Evolutionary conservation across 1,139 yeast species (phyloP).

Genomic region (Pichia sp.): DNA sequence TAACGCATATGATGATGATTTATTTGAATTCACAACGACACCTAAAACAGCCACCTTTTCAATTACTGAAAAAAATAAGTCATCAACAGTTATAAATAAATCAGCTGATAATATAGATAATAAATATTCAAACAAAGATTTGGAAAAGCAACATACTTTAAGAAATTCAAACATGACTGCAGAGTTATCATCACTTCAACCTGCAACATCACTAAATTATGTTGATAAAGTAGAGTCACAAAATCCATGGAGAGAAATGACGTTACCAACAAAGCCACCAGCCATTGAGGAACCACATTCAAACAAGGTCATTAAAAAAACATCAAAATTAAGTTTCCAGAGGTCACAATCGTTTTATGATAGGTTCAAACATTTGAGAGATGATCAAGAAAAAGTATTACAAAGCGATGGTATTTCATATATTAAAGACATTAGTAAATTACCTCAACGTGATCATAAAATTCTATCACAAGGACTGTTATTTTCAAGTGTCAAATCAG

Average conservation of each 20-base stretch:
- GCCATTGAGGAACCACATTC: background rate
- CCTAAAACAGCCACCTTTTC: background rate
- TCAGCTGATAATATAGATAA: background rate
- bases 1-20: constrained; percentile 10
- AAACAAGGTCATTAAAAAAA: background rate
- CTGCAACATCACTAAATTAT: background rate
- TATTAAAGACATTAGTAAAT: constrained; percentile 8
- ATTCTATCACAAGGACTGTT: constrained; percentile 1
- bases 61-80: background rate
- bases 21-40: constrained; percentile 9
- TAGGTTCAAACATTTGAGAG: constrained; percentile 15
- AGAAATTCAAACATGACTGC: background rate
- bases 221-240: no score
- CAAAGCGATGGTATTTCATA: constrained; percentile 14
- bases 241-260: background rate
- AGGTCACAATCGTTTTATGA: constrained; percentile 17
- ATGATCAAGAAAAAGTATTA: constrained; percentile 15
- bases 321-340: background rate
- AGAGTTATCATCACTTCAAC: background rate
- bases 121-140: background rate
- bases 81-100: background rate
- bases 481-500: constrained; percentile 13
- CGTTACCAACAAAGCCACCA: background rate
- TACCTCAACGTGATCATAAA: background rate
- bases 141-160: background rate